These are phyloP conservation scores for Penicillium sp. DNA, from an alignment of 2,329 filamentous ascomycete genomes.

Conservation along the genomic window DNA sequence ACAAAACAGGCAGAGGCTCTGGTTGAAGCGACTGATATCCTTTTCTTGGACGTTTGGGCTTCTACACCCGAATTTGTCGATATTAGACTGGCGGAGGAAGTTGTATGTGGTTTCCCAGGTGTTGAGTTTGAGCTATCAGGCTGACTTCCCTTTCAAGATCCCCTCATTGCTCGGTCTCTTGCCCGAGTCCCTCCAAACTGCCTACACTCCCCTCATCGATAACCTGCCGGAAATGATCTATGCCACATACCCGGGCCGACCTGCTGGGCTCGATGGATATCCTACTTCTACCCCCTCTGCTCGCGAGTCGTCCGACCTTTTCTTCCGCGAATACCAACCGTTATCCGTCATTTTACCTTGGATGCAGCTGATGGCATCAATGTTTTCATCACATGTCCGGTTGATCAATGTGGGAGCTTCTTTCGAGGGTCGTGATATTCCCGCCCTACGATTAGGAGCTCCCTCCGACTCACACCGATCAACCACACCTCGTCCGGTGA, in stretches of 20 bases:
- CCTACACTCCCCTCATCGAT: slow-evolving; percentile 77
- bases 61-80: slow-evolving; percentile 83
- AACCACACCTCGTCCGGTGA: slow-evolving; percentile 67
- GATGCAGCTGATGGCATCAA: slow-evolving; percentile 87
- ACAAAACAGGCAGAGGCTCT: slow-evolving; percentile 71
- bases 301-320: slow-evolving; percentile 57
- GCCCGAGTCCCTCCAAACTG: slow-evolving; percentile 71
- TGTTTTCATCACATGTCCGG: slow-evolving; percentile 82
- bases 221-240: slow-evolving; percentile 79
- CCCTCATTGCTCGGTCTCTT: slow-evolving; percentile 79
- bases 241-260: slow-evolving; percentile 69
- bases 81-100: slow-evolving; percentile 75
- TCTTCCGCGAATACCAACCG: slow-evolving; percentile 92
- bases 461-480: slow-evolving; percentile 53
- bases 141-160: slow-evolving; percentile 49
- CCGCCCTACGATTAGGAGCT: slow-evolving; percentile 76
- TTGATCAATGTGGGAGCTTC: slow-evolving; percentile 80
- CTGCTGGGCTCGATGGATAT: slow-evolving; percentile 32
- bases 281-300: slow-evolving; percentile 36
- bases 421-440: slow-evolving; percentile 85
- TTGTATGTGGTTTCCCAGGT: slow-evolving; percentile 57
- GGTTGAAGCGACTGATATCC: slow-evolving; percentile 71
- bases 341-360: slow-evolving; percentile 83
- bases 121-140: neutral
- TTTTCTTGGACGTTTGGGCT: slow-evolving; percentile 91